Conservation (phyloP, 1,284 basidiomycete genomes). For the Cryptococcus hybrid region DNA sequence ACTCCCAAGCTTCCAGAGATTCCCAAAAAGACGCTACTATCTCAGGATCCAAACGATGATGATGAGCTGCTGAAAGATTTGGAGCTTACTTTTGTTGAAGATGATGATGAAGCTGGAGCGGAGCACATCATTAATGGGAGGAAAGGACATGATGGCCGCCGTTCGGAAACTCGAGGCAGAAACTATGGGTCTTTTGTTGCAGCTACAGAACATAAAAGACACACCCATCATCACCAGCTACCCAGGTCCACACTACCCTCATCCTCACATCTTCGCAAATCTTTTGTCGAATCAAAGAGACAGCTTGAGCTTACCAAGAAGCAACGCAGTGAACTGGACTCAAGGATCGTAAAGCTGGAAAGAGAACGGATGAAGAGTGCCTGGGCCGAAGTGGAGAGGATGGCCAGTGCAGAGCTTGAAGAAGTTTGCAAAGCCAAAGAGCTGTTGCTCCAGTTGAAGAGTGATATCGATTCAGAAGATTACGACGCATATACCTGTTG, state of each 20-base stretch:
- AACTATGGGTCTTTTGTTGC: too few species aligned
- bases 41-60: neutral
- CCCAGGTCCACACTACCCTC: too few species aligned
- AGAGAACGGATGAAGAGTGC: neutral
- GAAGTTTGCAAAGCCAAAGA: neutral
- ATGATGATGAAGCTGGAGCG: neutral
- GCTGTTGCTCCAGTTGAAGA: neutral
- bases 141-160: too few species aligned
- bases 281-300: neutral
- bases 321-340: neutral
- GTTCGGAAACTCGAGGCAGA: too few species aligned
- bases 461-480: too few species aligned
- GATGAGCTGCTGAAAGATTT: conserved; percentile 11
- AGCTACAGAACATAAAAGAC: too few species aligned
- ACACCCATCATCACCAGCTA: too few species aligned
- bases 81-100: conserved; percentile 8
- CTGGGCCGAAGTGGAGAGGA: neutral
- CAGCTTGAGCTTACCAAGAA: neutral
- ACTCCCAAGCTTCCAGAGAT: too few species aligned
- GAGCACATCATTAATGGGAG: too few species aligned
- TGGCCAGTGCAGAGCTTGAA: neutral
- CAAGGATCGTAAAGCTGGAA: neutral
- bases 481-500: too few species aligned
- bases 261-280: too few species aligned
- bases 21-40: too few species aligned